phyloP scores from a whole-genome alignment of 176 grass and related monocot species.

The barley (Hordeum vulgare) region DNA sequence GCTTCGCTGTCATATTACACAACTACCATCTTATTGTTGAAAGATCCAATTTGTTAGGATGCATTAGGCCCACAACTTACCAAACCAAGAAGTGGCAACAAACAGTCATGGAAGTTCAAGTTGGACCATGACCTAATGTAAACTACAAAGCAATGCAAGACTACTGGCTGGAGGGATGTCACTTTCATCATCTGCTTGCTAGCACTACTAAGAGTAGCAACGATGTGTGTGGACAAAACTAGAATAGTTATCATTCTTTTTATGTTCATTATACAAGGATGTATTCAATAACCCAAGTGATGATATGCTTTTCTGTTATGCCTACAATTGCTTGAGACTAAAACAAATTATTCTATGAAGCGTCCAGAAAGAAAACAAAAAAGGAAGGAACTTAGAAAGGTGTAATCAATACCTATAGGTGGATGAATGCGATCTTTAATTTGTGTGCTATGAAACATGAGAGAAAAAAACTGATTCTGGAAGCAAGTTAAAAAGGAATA shows the following conservation, averaged over 20 bases:
- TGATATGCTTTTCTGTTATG: not conserved
- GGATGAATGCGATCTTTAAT: conserved; percentile 16
- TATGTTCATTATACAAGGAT: not conserved
- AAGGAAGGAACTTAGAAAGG: not conserved
- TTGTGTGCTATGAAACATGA: not conserved
- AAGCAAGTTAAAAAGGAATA: conserved; percentile 12
- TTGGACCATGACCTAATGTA: conserved; percentile 28
- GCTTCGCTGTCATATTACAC: not conserved
- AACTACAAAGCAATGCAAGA: conserved; percentile 23
- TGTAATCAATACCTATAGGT: not conserved
- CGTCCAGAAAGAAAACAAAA: conserved; percentile 33
- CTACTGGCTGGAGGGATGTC: conserved; percentile 19
- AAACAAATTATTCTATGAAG: not conserved
- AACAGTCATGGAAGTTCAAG: conserved; percentile 19
- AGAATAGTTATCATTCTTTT: not conserved
- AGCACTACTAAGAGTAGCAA: conserved; percentile 9
- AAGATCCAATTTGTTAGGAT: conserved; percentile 23
- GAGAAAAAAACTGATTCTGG: not conserved
- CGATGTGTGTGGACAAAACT: not conserved
- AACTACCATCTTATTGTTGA: conserved; percentile 5
- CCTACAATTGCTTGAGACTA: conserved; percentile 9
- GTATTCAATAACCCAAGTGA: conserved; percentile 5
- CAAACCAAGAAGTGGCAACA: conserved; percentile 22
- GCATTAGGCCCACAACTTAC: conserved; percentile 10
- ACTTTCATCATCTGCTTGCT: conserved; percentile 18